Evolutionary conservation across 177 flowering plant species (phyloP).

Genomic region (Vitis hybrid): DNA sequence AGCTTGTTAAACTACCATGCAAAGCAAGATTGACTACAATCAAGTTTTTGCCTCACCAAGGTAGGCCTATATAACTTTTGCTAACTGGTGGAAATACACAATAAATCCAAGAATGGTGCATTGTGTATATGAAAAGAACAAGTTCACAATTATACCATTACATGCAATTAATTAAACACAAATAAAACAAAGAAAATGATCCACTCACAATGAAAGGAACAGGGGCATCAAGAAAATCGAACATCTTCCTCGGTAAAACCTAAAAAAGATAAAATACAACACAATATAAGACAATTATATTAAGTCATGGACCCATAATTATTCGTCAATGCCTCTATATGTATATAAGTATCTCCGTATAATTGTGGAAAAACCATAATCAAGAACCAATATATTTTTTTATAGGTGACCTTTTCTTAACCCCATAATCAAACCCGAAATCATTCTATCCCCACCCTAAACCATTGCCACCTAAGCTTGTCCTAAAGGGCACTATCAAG

Average conservation of each 20-base stretch:
- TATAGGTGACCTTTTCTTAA: too few species aligned
- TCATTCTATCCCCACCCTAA: too few species aligned
- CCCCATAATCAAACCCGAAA: too few species aligned
- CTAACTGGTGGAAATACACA: background rate
- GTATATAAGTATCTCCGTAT: too few species aligned
- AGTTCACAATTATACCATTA: background rate
- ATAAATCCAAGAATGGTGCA: background rate
- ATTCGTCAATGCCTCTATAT: background rate
- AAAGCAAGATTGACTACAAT: background rate
- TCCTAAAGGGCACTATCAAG: too few species aligned
- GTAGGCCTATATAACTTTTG: background rate
- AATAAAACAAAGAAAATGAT: background rate
- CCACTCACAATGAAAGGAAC: conserved; percentile 91
- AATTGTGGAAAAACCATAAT: too few species aligned
- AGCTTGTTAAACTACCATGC: background rate
- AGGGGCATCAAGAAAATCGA: conserved; percentile 97
- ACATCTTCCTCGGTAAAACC: conserved; percentile 85
- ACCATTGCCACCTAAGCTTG: too few species aligned
- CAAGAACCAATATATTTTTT: too few species aligned
- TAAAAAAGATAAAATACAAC: conserved; percentile 25
- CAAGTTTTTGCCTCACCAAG: background rate
- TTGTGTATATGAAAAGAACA: background rate
- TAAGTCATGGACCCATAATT: background rate
- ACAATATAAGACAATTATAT: background rate
- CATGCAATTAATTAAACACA: background rate